Conservation (phyloP, 331 rosid species). For the Quercus lobata region DNA sequence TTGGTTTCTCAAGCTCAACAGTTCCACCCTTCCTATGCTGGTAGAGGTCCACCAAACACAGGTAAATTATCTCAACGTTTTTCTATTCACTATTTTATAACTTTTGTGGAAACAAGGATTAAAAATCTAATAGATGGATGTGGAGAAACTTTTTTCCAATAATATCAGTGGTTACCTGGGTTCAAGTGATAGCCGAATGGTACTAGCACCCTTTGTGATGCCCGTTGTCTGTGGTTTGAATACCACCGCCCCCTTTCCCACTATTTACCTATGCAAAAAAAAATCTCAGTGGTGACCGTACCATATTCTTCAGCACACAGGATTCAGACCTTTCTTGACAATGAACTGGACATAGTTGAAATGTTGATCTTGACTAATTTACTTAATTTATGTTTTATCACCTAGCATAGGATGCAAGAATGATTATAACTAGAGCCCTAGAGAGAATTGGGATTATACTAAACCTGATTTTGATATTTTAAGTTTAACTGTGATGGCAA, state of each 20-base stretch:
- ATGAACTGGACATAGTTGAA: background rate
- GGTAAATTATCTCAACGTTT: constrained; percentile 43
- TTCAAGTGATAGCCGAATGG: too few species aligned
- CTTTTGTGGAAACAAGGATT: background rate
- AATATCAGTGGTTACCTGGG: background rate
- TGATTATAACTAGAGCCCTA: background rate
- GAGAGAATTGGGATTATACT: background rate
- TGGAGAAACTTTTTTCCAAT: background rate
- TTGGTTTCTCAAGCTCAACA: constrained; percentile 70
- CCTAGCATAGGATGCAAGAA: background rate
- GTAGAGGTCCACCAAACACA: constrained; percentile 64
- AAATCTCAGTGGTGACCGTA: too few species aligned
- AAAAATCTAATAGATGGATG: background rate
- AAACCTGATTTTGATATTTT: background rate
- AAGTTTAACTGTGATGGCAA: background rate
- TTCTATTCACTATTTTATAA: background rate
- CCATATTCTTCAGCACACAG: background rate
- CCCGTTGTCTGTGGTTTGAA: too few species aligned
- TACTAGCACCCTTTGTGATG: too few species aligned
- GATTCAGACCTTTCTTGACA: background rate
- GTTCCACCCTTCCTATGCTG: constrained; percentile 54
- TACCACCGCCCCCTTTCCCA: too few species aligned
- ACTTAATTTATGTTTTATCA: background rate
- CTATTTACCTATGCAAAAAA: too few species aligned
- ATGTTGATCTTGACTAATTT: background rate